Percentiles rank a stretch among this genome's conserved stretches.
phyloP scores from a whole-genome alignment of 164 flowering plant species.

The Paratinospora sagittata region DNA sequence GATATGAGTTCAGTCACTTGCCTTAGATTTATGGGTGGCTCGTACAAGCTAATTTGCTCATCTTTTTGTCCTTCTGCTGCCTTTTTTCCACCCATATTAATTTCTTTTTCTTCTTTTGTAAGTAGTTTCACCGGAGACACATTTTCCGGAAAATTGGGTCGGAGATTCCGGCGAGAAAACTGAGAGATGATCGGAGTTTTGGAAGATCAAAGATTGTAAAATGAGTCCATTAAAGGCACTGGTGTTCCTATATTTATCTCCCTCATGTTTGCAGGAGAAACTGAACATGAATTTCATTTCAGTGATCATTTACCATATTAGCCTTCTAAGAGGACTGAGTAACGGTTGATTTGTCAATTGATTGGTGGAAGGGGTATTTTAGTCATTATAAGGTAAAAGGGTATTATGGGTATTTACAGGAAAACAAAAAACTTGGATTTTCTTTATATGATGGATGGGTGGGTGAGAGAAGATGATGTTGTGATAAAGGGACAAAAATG shows the following conservation, averaged over 20 bases:
- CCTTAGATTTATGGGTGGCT: conserved; percentile 23
- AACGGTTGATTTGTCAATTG: conserved; percentile 10
- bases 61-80: conserved; percentile 3
- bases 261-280: conserved; percentile 14
- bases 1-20: conserved; percentile 35
- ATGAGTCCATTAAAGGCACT: not conserved
- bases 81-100: conserved; percentile 40
- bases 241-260: conserved; percentile 7
- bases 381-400: not conserved
- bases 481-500: conserved; percentile 8
- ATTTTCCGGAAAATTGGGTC: conserved; percentile 13
- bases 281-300: conserved; percentile 7
- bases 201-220: not conserved
- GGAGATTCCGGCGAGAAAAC: conserved; percentile 1
- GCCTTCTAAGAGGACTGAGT: conserved; percentile 9
- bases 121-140: conserved; percentile 13
- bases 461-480: conserved; percentile 3
- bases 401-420: not conserved
- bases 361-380: conserved; percentile 2
- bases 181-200: conserved; percentile 4
- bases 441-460: not conserved
- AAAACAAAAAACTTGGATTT: not conserved
- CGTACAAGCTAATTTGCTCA: conserved; percentile 10
- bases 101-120: conserved; percentile 14
- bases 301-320: conserved; percentile 21